These are phyloP conservation scores for Chloromonas sp. DNA, from an alignment of 163 green algal genomes.

Conservation along the genomic window DNA sequence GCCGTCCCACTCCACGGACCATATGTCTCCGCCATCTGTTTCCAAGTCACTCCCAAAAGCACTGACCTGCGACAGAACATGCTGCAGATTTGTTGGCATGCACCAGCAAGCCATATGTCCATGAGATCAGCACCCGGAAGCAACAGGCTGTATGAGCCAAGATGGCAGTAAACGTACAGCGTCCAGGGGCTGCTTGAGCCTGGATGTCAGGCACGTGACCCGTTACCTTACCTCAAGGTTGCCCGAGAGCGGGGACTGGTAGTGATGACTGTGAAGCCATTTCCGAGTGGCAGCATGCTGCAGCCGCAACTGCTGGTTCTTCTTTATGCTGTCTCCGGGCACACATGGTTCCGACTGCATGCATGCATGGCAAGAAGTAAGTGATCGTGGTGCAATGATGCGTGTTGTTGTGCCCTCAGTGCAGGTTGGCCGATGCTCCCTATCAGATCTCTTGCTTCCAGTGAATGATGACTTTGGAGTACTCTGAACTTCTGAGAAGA, in stretches of 20 bases:
- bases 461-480: no score
- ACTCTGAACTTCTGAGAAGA: no score
- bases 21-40: constrained; percentile 77
- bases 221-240: constrained; percentile 74
- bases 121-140: neutral
- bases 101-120: neutral
- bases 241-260: constrained; percentile 74
- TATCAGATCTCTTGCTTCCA: no score
- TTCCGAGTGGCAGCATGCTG: constrained; percentile 75
- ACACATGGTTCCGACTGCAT: constrained; percentile 36
- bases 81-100: neutral
- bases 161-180: neutral
- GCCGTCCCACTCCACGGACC: constrained; percentile 72
- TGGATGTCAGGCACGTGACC: neutral
- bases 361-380: neutral
- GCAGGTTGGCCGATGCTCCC: no score
- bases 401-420: no score
- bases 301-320: constrained; percentile 56
- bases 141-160: neutral
- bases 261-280: constrained; percentile 90
- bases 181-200: neutral
- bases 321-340: constrained; percentile 49
- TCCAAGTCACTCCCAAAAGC: constrained; percentile 68
- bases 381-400: neutral
- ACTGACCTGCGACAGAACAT: constrained; percentile 59